These are phyloP conservation scores for Inga laurina DNA, from an alignment of 306 rosid genomes.

Conservation along the genomic window DNA sequence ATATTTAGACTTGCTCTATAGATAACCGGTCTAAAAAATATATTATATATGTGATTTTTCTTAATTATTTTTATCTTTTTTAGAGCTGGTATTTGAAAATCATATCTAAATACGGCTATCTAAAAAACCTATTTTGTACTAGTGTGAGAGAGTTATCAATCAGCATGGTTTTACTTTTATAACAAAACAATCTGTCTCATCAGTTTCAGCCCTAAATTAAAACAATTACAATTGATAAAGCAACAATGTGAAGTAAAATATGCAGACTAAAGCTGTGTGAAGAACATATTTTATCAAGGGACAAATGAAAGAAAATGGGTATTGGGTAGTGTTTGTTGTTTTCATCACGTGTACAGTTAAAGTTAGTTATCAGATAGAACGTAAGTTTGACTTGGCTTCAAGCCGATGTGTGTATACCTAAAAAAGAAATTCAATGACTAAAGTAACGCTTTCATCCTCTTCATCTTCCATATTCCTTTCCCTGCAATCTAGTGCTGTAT, in stretches of 20 bases:
- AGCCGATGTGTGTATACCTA: not conserved
- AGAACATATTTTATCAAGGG: not conserved
- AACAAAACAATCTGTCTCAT: not conserved
- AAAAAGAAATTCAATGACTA: not conserved
- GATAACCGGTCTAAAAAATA: no score
- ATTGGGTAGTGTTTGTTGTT: not conserved
- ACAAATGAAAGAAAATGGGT: not conserved
- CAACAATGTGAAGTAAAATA: not conserved
- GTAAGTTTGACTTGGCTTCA: not conserved
- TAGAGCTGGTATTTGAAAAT: no score
- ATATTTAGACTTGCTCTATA: no score
- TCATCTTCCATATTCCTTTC: not conserved
- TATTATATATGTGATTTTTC: no score
- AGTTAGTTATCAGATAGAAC: not conserved
- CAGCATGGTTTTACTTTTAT: not conserved
- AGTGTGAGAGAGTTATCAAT: not conserved
- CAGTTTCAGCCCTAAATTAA: not conserved
- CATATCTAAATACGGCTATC: no score
- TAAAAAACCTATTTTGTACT: no score
- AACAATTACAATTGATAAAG: not conserved
- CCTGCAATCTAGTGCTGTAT: not conserved
- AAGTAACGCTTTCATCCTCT: not conserved
- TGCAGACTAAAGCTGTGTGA: not conserved
- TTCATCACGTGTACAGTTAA: not conserved
- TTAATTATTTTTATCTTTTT: no score